Evolutionary conservation across 2,329 filamentous ascomycete genomes (phyloP), one percentile per base, ranked within the genome.

Genomic region (Daldinia sp.): DNA sequence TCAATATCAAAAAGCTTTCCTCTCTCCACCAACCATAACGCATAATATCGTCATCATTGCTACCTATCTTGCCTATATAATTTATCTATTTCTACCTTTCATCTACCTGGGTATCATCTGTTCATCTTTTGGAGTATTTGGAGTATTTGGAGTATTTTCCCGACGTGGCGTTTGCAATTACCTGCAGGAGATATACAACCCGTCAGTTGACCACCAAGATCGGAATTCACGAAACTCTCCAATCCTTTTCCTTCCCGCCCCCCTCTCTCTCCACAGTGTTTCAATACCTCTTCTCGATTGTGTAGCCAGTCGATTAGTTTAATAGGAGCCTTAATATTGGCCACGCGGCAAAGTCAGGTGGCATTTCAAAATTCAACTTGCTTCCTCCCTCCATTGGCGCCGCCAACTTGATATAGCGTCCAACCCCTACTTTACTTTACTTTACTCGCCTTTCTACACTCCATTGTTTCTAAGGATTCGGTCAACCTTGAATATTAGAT

Each of bases 151-250:
- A 48, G 9, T 51, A 34, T 37, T 32, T 57, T 35, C 34, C 39
- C 45, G 48, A 58, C 54, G 32, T 43, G 37, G 32, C 25, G 23
- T 21, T 13, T 35, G 39, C 21, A 15, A 25, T 48, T 29, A 50
- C 13, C 45, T 55, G 39, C 51, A 57, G 29, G 53, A 56, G n/a
- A 34, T 51, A 43, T 51, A 19, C 37, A 58, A 29, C 32, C 35
- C 23, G n/a, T 56, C 55, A 41, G 54, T 52, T 50, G 15, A 58
- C 57, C 27, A 59, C 51, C 54, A 64, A n/a, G 55, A 57, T 67
- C 61, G 45, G 50, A 64, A 62, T 61, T 59, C 19, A 58, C 49
- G 57, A 59, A 64, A 51, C 58, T 61, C 54, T n/a, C 41, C 51
- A 23, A 57, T 53, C 57, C 52, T 43, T 41, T 43, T 35, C n/a